These are phyloP conservation scores for Geotrichum fermentans DNA, from an alignment of 1,139 yeast genomes.

Conservation along the genomic window DNA sequence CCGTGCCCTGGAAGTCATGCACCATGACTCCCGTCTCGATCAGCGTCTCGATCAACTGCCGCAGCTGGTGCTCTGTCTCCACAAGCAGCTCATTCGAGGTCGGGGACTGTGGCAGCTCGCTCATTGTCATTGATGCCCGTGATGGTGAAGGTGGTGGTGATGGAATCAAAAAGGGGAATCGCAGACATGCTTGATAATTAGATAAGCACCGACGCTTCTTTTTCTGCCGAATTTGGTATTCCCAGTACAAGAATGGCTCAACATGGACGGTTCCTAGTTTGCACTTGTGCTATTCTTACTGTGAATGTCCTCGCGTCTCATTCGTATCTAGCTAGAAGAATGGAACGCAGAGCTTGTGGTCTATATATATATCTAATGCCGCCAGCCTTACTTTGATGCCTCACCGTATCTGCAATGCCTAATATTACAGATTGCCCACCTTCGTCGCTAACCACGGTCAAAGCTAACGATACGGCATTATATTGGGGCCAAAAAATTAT, in stretches of 20 bases:
- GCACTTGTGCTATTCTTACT: too few species aligned
- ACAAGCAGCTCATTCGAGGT: background rate
- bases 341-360: too few species aligned
- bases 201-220: too few species aligned
- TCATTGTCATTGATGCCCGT: constrained; percentile 11
- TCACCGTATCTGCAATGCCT: background rate
- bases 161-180: background rate
- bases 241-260: too few species aligned
- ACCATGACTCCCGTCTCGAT: constrained; percentile 86
- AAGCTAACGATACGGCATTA: too few species aligned
- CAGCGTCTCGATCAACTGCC: constrained; percentile 72
- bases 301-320: too few species aligned
- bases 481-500: background rate
- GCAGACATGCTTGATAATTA: too few species aligned
- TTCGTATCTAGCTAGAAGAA: too few species aligned
- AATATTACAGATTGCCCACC: background rate
- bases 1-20: constrained; percentile 88
- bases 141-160: background rate
- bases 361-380: too few species aligned
- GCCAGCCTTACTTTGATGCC: background rate
- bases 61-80: constrained; percentile 54
- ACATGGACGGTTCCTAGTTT: too few species aligned
- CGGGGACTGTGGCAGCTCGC: constrained; percentile 1
- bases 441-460: background rate
- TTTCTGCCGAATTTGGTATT: too few species aligned